phyloP scores from a whole-genome alignment of 2,329 filamentous ascomycete species.

The Penicillium sp. region DNA sequence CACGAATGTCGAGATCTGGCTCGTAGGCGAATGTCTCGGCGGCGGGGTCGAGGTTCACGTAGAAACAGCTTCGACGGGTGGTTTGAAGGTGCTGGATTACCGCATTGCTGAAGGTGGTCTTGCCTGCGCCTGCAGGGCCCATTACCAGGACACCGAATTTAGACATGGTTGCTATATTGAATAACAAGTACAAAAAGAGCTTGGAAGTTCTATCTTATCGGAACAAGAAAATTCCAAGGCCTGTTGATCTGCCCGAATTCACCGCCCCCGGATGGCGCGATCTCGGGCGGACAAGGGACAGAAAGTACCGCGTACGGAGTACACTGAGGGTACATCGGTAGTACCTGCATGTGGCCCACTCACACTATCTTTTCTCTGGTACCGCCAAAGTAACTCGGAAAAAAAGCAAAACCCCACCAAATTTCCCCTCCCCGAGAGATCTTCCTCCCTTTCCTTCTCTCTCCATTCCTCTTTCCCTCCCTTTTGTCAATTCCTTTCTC shows the following conservation, averaged over 20 bases:
- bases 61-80: slow-evolving; percentile 88
- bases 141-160: slow-evolving; percentile 93
- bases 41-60: slow-evolving; percentile 95
- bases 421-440: slow-evolving; percentile 15
- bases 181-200: background rate
- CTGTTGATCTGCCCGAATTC: slow-evolving; percentile 15
- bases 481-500: slow-evolving; percentile 16
- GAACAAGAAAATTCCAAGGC: slow-evolving; percentile 11
- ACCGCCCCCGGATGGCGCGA: slow-evolving; percentile 28
- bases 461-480: slow-evolving; percentile 9
- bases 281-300: slow-evolving; percentile 18
- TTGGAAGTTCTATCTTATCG: slow-evolving; percentile 16
- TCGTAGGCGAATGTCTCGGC: slow-evolving; percentile 86
- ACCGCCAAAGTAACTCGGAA: slow-evolving; percentile 10
- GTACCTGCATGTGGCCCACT: slow-evolving; percentile 10
- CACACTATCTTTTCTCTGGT: slow-evolving; percentile 2
- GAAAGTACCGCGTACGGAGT: slow-evolving; percentile 7
- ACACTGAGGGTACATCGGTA: slow-evolving; percentile 3
- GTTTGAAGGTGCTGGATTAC: slow-evolving; percentile 87
- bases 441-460: slow-evolving; percentile 22
- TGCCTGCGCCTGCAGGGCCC: slow-evolving; percentile 91
- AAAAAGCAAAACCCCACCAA: slow-evolving; percentile 19
- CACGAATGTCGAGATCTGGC: slow-evolving; percentile 89
- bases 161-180: slow-evolving; percentile 53
- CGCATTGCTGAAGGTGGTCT: slow-evolving; percentile 90